phyloP scores from a whole-genome alignment of 257 asterid species.

The Schizonepeta tenuifolia region DNA sequence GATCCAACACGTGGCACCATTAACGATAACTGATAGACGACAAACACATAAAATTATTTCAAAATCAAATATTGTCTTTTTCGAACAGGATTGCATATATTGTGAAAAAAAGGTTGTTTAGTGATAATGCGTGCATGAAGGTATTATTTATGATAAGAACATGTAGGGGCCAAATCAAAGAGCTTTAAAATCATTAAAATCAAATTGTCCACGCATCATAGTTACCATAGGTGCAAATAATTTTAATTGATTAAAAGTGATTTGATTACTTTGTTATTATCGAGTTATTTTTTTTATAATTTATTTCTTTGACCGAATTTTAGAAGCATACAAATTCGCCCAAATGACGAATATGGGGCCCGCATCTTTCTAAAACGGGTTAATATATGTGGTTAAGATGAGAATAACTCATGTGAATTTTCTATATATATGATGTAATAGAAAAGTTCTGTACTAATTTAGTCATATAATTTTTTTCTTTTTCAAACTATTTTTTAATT shows the following conservation, averaged over 20 bases:
- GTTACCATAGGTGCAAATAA: slow-evolving; percentile 13
- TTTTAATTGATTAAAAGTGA: slow-evolving; percentile 18
- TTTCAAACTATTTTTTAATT: no score
- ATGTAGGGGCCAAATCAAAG: slow-evolving; percentile 37
- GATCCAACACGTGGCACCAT: neutral
- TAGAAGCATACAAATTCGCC: slow-evolving; percentile 28
- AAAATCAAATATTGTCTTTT: neutral
- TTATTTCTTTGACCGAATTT: no score
- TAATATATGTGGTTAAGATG: neutral
- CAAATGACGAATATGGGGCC: slow-evolving; percentile 14
- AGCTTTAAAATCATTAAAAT: slow-evolving; percentile 17
- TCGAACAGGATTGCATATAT: neutral
- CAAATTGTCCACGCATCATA: slow-evolving; percentile 17
- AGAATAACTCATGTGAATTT: neutral
- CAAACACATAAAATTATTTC: neutral
- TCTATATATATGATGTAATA: neutral
- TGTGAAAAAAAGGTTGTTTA: slow-evolving; percentile 13
- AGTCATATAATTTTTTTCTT: no score
- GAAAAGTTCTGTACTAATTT: neutral
- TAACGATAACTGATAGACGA: neutral
- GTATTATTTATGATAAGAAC: slow-evolving; percentile 23
- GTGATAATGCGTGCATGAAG: slow-evolving; percentile 30
- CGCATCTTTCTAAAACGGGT: slow-evolving; percentile 13
- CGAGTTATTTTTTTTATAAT: neutral
- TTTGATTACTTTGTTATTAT: neutral